Conservation (phyloP, 495 filamentous ascomycete genomes). For the Neurospora tetrasperma region DNA sequence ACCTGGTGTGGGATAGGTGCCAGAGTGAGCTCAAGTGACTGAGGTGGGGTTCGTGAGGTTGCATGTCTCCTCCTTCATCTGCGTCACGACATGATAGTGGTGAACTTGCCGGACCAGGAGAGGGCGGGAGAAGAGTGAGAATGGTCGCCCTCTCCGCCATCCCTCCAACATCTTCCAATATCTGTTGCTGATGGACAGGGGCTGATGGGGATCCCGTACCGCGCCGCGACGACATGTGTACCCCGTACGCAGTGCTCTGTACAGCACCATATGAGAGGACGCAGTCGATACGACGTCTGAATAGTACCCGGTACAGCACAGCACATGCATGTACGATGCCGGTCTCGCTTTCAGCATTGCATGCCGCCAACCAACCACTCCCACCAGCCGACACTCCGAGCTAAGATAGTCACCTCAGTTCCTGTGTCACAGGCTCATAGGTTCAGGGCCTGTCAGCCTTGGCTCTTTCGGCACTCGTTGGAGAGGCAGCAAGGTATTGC, state of each 20-base stretch:
- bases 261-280: background rate
- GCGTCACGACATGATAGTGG: background rate
- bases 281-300: background rate
- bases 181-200: no score
- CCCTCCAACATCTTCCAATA: background rate
- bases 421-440: background rate
- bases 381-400: background rate
- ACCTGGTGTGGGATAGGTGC: background rate
- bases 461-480: background rate
- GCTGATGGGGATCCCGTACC: no score
- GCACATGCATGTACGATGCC: background rate
- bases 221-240: background rate
- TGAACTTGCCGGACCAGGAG: background rate
- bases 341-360: background rate
- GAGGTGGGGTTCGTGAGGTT: background rate
- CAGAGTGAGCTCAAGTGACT: background rate
- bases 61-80: background rate
- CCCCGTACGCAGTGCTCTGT: background rate
- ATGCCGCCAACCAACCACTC: background rate
- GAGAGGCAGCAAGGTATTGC: background rate
- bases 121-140: background rate
- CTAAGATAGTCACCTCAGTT: background rate
- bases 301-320: background rate
- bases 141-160: background rate
- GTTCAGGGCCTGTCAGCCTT: background rate